Conservation (phyloP, 2,329 filamentous ascomycete species). For the Amesomyces nigricolor region DNA sequence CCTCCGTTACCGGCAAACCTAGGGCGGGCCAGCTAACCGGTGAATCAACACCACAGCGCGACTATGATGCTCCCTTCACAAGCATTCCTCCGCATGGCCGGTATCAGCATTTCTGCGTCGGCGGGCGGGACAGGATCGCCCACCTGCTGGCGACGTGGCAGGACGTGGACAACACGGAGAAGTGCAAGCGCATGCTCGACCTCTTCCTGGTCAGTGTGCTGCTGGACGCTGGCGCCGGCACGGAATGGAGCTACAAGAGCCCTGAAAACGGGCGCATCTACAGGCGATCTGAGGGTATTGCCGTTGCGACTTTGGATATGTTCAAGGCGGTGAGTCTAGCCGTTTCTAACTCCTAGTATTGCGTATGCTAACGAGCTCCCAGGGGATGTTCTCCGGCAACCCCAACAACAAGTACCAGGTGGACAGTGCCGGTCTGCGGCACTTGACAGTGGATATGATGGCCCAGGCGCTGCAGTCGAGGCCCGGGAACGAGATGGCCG, state of each 20-base stretch:
- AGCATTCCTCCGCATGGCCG: slow-evolving; percentile 79
- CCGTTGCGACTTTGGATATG: slow-evolving; percentile 75
- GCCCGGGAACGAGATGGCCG: slow-evolving; percentile 73
- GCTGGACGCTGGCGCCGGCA: slow-evolving; percentile 83
- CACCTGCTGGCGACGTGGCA: slow-evolving; percentile 66
- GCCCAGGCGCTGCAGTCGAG: slow-evolving; percentile 80
- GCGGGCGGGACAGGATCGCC: slow-evolving; percentile 66
- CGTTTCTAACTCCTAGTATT: background rate
- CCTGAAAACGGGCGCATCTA: slow-evolving; percentile 80
- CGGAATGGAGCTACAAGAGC: slow-evolving; percentile 87
- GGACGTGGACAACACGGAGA: slow-evolving; percentile 64
- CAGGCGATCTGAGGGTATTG: slow-evolving; percentile 80
- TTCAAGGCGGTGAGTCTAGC: slow-evolving; percentile 62
- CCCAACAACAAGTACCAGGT: slow-evolving; percentile 79
- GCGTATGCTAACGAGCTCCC: slow-evolving; percentile 11
- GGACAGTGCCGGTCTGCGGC: slow-evolving; percentile 73
- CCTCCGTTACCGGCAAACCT: background rate
- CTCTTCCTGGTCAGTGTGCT: slow-evolving; percentile 75
- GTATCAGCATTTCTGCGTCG: slow-evolving; percentile 81
- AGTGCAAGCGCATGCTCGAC: slow-evolving; percentile 69
- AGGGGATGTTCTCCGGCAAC: slow-evolving; percentile 82
- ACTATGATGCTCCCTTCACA: slow-evolving; percentile 51
- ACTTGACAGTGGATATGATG: slow-evolving; percentile 67
- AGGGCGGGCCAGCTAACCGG: background rate
- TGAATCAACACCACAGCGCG: slow-evolving; percentile 35